Percentiles rank a stretch among this genome's conserved stretches.
phyloP scores from a whole-genome alignment of 1,284 basidiomycete genomes.

The Austroboletus niveus region DNA sequence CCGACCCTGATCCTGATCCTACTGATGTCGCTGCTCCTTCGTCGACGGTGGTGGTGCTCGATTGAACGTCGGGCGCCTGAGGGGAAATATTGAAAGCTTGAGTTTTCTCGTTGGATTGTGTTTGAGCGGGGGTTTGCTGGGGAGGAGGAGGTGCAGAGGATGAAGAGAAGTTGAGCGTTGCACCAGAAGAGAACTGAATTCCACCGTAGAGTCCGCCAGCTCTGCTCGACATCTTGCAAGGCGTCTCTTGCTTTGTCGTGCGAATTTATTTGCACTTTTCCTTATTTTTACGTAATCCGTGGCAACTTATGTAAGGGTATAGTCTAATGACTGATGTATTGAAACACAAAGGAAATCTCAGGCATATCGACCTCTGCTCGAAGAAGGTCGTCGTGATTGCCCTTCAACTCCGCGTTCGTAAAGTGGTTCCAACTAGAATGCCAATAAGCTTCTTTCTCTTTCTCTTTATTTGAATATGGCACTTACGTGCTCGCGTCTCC shows the following conservation, averaged over 20 bases:
- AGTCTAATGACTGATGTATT: conserved; percentile 79
- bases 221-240: conserved; percentile 62
- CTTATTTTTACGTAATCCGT: background rate
- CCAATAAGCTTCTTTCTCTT: conserved; percentile 5
- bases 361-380: conserved; percentile 84
- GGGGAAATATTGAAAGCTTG: conserved; percentile 13
- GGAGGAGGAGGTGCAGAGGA: conserved; percentile 18
- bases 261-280: conserved; percentile 3
- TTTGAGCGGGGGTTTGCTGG: conserved; percentile 8
- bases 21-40: conserved; percentile 20
- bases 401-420: conserved; percentile 82
- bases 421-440: conserved; percentile 95
- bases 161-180: conserved; percentile 41
- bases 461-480: background rate
- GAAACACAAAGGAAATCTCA: conserved; percentile 90
- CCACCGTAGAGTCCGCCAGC: conserved; percentile 79
- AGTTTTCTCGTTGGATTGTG: conserved; percentile 11
- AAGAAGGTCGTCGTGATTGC: conserved; percentile 94
- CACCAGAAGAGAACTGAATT: conserved; percentile 71
- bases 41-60: conserved; percentile 17
- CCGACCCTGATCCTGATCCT: conserved; percentile 32
- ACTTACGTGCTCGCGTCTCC: conserved; percentile 97
- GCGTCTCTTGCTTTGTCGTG: conserved; percentile 15
- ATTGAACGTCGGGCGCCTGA: conserved; percentile 16
- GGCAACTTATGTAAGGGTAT: background rate